These are phyloP conservation scores for Rhododendron griersonianum DNA, from an alignment of 148 eudicot species.

Conservation along the genomic window DNA sequence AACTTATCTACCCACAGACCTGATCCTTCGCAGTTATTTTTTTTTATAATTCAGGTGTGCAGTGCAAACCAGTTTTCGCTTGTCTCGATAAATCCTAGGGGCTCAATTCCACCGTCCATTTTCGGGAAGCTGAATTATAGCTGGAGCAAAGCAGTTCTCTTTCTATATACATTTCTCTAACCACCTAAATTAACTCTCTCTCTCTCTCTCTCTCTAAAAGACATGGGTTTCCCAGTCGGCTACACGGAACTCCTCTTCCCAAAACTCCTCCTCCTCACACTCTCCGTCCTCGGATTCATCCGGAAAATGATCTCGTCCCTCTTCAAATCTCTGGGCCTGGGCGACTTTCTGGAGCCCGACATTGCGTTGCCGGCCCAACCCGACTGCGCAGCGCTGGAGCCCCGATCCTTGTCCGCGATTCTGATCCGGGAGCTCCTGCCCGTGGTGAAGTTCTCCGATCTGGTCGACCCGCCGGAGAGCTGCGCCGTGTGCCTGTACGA, in stretches of 20 bases:
- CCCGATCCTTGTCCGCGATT: conserved; percentile 35
- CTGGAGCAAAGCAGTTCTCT: background rate
- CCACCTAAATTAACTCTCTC: background rate
- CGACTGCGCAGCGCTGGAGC: conserved; percentile 18
- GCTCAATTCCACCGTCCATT: too few relatives aligned
- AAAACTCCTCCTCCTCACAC: conserved; percentile 41
- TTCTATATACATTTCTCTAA: background rate
- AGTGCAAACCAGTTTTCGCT: too few relatives aligned
- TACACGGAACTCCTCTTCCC: conserved; percentile 60
- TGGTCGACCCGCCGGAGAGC: conserved; percentile 35
- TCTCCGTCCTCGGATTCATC: conserved; percentile 41
- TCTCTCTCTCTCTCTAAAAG: background rate
- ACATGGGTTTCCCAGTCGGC: conserved; percentile 38
- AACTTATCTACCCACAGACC: conserved; percentile 29
- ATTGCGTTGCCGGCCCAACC: conserved; percentile 25
- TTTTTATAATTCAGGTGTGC: too few relatives aligned
- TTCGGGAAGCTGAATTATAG: too few relatives aligned
- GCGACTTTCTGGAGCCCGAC: conserved; percentile 64
- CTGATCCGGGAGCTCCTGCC: conserved; percentile 75
- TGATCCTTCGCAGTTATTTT: background rate
- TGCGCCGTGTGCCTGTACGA: conserved; percentile 73
- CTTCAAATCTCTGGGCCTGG: conserved; percentile 39
- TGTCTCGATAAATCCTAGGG: too few relatives aligned
- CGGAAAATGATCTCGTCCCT: conserved; percentile 25
- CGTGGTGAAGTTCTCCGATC: conserved; percentile 51